Evolutionary conservation across 2,329 filamentous ascomycete genomes (phyloP).

Genomic region (Diaporthe citri): DNA sequence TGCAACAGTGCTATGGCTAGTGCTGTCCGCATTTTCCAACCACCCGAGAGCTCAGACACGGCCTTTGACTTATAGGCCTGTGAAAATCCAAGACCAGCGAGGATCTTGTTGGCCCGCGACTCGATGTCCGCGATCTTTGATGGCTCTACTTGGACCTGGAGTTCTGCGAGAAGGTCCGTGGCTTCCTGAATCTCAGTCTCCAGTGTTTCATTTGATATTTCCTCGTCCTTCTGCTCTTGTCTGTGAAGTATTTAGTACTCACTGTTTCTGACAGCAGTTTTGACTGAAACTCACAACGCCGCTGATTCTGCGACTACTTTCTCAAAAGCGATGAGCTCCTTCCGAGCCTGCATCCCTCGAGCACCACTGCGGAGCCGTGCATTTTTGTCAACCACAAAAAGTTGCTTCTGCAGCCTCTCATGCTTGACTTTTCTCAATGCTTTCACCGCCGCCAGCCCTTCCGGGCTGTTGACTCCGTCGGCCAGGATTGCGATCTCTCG

Average conservation of each 20-base stretch:
- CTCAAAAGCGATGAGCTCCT: conserved; percentile 78
- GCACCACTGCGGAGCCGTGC: conserved; percentile 81
- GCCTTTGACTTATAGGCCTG: conserved; percentile 70
- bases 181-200: conserved; percentile 78
- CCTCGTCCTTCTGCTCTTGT: conserved; percentile 64
- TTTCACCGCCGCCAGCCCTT: conserved; percentile 69
- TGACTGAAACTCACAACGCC: conserved; percentile 55
- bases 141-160: conserved; percentile 77
- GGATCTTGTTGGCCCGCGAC: conserved; percentile 73
- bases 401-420: conserved; percentile 70
- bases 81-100: conserved; percentile 79
- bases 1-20: conserved; percentile 77
- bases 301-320: conserved; percentile 72
- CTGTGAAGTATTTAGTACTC: conserved; percentile 46
- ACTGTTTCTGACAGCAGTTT: neutral
- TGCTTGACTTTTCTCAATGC: conserved; percentile 73
- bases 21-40: conserved; percentile 79
- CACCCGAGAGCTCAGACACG: conserved; percentile 78
- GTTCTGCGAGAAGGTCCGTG: conserved; percentile 75
- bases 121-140: conserved; percentile 75
- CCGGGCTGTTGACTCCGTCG: conserved; percentile 68
- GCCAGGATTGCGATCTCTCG: conserved; percentile 72
- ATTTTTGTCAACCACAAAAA: conserved; percentile 80
- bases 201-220: conserved; percentile 68
- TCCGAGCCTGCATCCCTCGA: conserved; percentile 80